Evolutionary conservation across 2,329 filamentous ascomycete species (phyloP).

Genomic region (Neofusicoccum ribis): DNA sequence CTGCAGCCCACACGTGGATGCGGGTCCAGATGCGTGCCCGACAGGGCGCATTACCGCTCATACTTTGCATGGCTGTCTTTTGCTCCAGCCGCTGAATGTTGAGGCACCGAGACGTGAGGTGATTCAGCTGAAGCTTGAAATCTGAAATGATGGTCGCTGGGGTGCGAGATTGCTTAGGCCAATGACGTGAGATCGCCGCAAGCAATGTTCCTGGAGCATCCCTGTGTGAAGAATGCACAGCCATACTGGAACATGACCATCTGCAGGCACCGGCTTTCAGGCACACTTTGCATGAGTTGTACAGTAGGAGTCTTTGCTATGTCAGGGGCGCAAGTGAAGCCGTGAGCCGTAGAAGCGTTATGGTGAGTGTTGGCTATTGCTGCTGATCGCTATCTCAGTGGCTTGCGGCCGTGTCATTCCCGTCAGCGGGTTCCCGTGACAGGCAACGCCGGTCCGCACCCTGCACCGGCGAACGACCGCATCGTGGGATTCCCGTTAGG

Average conservation of each 20-base stretch:
- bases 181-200: not conserved
- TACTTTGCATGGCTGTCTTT: too few species aligned
- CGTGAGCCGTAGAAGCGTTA: not conserved
- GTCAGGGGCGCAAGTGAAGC: not conserved
- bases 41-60: too few species aligned
- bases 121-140: not conserved
- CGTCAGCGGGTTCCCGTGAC: not conserved
- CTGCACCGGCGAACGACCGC: not conserved
- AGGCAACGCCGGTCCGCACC: too few species aligned
- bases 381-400: slow-evolving; percentile 11
- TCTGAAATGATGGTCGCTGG: not conserved
- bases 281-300: not conserved
- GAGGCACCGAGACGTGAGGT: too few species aligned
- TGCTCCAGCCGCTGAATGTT: too few species aligned
- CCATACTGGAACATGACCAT: not conserved
- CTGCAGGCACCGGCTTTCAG: not conserved
- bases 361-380: not conserved
- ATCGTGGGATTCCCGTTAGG: not conserved
- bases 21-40: not conserved
- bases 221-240: not conserved
- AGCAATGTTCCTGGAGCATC: not conserved
- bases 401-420: not conserved
- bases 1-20: not conserved
- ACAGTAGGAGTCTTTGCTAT: not conserved
- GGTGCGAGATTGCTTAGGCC: not conserved